Conservation (phyloP, 2,329 filamentous ascomycete species). For the Phaeoacremonium minimum region DNA sequence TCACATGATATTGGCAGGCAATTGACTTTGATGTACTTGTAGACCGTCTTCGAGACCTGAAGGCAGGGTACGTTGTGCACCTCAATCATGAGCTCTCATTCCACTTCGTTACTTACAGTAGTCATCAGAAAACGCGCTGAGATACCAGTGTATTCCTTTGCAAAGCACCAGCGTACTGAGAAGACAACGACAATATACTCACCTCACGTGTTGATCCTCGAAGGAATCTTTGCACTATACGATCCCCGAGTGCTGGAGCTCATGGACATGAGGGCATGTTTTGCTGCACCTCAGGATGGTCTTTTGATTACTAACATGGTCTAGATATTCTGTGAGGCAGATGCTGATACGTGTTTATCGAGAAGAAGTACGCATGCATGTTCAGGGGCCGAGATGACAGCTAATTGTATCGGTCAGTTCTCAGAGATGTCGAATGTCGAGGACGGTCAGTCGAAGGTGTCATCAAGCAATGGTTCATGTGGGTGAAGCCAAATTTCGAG, state of each 20-base stretch:
- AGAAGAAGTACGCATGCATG: conserved; percentile 79
- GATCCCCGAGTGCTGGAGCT: conserved; percentile 81
- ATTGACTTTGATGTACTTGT: conserved; percentile 92
- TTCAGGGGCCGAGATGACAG: conserved; percentile 12
- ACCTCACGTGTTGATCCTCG: conserved; percentile 88
- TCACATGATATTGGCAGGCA: conserved; percentile 41
- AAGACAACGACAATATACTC: conserved; percentile 90
- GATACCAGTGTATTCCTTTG: conserved; percentile 92
- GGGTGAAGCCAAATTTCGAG: conserved; percentile 95
- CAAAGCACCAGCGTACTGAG: conserved; percentile 76
- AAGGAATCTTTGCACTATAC: conserved; percentile 93
- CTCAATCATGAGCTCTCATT: too few relatives aligned
- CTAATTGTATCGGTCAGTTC: conserved; percentile 59
- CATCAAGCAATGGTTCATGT: conserved; percentile 96
- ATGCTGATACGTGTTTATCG: conserved; percentile 89
- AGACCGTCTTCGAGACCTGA: conserved; percentile 75
- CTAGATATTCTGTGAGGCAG: conserved; percentile 92
- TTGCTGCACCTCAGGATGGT: not conserved
- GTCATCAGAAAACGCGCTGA: conserved; percentile 71
- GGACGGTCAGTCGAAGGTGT: conserved; percentile 90
- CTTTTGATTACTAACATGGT: conserved; percentile 2
- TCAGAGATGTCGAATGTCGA: conserved; percentile 84
- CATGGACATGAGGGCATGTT: conserved; percentile 79
- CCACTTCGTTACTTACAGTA: too few relatives aligned
- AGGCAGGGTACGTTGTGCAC: conserved; percentile 73